Conservation (phyloP, 2,329 filamentous ascomycete genomes). For the Gyromitra esculenta region DNA sequence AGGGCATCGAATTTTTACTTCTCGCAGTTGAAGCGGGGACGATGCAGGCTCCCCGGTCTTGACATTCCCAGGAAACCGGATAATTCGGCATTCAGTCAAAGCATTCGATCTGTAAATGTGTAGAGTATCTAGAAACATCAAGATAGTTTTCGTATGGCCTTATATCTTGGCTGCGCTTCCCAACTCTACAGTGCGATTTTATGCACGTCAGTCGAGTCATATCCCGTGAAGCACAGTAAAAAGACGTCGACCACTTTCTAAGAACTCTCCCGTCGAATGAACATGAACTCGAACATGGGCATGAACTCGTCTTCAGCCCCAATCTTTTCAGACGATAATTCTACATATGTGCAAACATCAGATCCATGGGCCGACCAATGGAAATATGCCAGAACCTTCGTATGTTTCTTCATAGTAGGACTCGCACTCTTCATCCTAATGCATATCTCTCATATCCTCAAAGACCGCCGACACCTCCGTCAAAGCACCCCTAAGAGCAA, state of each 20-base stretch:
- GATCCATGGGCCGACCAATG: slow-evolving; percentile 19
- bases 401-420: background rate
- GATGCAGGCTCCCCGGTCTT: background rate
- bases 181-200: slow-evolving; percentile 4
- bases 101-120: background rate
- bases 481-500: background rate
- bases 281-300: slow-evolving; percentile 6
- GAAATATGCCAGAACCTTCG: slow-evolving; percentile 26
- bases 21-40: background rate
- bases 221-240: background rate
- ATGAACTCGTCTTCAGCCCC: background rate
- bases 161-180: slow-evolving; percentile 19
- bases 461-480: slow-evolving; percentile 1
- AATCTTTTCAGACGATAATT: background rate
- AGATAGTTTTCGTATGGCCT: background rate
- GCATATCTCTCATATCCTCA: slow-evolving; percentile 1
- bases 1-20: background rate
- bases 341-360: slow-evolving; percentile 2
- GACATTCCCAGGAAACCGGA: background rate
- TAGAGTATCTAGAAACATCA: background rate
- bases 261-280: slow-evolving; percentile 23
- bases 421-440: slow-evolving; percentile 1
- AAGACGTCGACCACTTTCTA: background rate
- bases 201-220: background rate
- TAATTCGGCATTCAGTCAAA: slow-evolving; percentile 6